A percentile compares a stretch with the other conserved stretches of the same genome.
Evolutionary conservation across 805 yeast genomes (phyloP).

Genomic region (Candida lessepsii): DNA sequence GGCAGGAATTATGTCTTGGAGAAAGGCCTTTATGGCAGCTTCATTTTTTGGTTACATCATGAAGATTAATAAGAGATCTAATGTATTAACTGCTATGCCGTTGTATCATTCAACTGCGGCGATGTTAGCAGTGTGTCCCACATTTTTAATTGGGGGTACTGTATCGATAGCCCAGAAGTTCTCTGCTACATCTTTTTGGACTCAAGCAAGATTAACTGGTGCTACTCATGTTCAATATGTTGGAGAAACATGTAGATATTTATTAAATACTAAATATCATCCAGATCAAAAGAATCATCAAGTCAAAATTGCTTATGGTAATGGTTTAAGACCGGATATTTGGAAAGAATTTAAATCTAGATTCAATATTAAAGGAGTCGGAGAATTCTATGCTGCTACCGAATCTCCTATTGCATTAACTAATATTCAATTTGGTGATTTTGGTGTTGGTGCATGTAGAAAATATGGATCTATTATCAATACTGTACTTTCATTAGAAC

Average conservation of each 20-base stretch:
- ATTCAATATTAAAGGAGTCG: slow-evolving; percentile 71
- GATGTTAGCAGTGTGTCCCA: slow-evolving; percentile 75
- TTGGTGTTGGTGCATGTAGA: slow-evolving; percentile 86
- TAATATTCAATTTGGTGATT: slow-evolving; percentile 70
- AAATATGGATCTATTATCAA: slow-evolving; percentile 66
- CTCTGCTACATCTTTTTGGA: slow-evolving; percentile 84
- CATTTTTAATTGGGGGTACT: slow-evolving; percentile 64
- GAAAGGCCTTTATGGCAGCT: slow-evolving; percentile 73
- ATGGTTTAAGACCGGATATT: slow-evolving; percentile 85
- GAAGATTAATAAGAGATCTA: slow-evolving; percentile 52
- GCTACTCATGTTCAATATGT: slow-evolving; percentile 91
- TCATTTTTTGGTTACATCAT: slow-evolving; percentile 67
- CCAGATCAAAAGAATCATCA: slow-evolving; percentile 64
- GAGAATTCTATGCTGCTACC: slow-evolving; percentile 92
- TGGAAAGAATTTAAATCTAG: slow-evolving; percentile 80
- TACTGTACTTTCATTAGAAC: slow-evolving; percentile 50
- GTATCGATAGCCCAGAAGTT: slow-evolving; percentile 78
- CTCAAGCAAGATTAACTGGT: slow-evolving; percentile 66
- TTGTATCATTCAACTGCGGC: slow-evolving; percentile 94
- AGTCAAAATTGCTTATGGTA: slow-evolving; percentile 78
- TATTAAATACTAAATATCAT: slow-evolving; percentile 62
- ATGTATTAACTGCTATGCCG: slow-evolving; percentile 90
- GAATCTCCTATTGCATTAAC: slow-evolving; percentile 91
- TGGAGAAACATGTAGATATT: slow-evolving; percentile 90
- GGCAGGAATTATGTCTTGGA: slow-evolving; percentile 91